phyloP scores from a whole-genome alignment of 495 filamentous ascomycete species.

The Xylaria curta region DNA sequence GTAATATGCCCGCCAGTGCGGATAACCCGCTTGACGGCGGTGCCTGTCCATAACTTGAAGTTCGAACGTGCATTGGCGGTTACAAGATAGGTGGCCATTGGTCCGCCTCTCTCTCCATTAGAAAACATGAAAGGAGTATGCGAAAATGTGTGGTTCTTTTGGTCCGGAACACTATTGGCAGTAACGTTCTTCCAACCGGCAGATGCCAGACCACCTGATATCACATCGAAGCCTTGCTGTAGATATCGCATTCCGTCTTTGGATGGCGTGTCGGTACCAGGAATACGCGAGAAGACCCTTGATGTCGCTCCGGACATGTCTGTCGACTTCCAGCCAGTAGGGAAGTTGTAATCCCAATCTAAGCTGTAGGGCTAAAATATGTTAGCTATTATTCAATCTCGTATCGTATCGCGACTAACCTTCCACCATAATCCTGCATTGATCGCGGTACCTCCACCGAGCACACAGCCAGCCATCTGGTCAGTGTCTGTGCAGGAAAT shows the following conservation, averaged over 20 bases:
- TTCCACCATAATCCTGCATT: conserved; percentile 69
- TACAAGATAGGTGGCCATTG: conserved; percentile 75
- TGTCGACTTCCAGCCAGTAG: conserved; percentile 70
- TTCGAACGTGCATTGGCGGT: conserved; percentile 64
- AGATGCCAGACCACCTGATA: conserved; percentile 59
- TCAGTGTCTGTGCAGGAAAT: conserved; percentile 73
- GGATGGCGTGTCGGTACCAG: conserved; percentile 71
- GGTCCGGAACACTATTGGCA: conserved; percentile 63
- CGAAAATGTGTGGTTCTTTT: conserved; percentile 71
- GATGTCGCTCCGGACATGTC: conserved; percentile 65
- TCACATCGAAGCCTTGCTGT: conserved; percentile 67
- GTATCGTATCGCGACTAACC: conserved; percentile 37
- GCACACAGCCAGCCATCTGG: conserved; percentile 77
- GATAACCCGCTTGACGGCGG: conserved; percentile 68
- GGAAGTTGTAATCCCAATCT: conserved; percentile 80
- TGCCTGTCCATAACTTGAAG: conserved; percentile 71
- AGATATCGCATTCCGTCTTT: conserved; percentile 72
- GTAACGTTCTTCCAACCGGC: conserved; percentile 68
- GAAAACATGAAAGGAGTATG: conserved; percentile 74
- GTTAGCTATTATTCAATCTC: conserved; percentile 1
- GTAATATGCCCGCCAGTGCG: conserved; percentile 66
- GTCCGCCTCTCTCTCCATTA: conserved; percentile 71
- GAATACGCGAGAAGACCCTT: conserved; percentile 71
- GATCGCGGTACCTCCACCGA: conserved; percentile 78
- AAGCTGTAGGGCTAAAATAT: conserved; percentile 45